A percentile compares a stretch with the other conserved stretches of the same genome.
phyloP scores from a whole-genome alignment of 805 yeast genomes.

The Candida chauliodis region DNA sequence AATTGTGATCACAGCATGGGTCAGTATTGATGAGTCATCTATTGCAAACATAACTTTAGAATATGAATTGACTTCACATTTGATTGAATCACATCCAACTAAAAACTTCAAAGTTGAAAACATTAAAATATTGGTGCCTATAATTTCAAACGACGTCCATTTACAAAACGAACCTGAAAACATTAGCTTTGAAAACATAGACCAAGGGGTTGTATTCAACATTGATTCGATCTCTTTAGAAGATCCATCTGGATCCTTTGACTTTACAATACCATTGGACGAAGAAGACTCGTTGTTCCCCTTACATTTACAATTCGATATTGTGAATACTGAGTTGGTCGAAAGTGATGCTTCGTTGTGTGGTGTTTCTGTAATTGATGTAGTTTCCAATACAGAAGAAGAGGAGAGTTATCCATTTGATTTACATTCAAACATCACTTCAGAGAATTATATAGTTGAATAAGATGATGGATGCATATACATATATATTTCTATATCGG shows the following conservation, averaged over 20 bases:
- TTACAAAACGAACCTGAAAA: constrained; percentile 43
- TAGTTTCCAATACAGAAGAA: constrained; percentile 48
- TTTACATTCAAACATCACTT: constrained; percentile 51
- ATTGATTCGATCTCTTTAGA: constrained; percentile 53
- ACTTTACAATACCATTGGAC: constrained; percentile 66
- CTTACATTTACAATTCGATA: constrained; percentile 63
- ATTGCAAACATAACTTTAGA: constrained; percentile 78
- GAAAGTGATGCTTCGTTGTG: constrained; percentile 53
- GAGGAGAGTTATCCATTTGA: constrained; percentile 67
- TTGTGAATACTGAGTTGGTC: constrained; percentile 40
- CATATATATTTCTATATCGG: neutral
- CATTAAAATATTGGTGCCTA: constrained; percentile 61
- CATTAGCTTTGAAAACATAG: constrained; percentile 49
- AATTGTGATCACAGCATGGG: constrained; percentile 80
- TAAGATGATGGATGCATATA: constrained; percentile 1
- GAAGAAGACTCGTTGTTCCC: constrained; percentile 95
- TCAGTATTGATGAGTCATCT: constrained; percentile 53
- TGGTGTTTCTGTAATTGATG: constrained; percentile 58
- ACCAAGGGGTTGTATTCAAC: constrained; percentile 68
- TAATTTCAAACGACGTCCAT: constrained; percentile 52
- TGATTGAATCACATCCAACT: constrained; percentile 22
- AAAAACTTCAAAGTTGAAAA: constrained; percentile 44
- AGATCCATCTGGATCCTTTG: constrained; percentile 68
- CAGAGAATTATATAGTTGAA: constrained; percentile 55
- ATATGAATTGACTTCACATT: constrained; percentile 63